A percentile compares a stretch with the other conserved stretches of the same genome.
phyloP scores from a whole-genome alignment of 371 early-diverging fungal species.

The Actinomortierella wolfii region DNA sequence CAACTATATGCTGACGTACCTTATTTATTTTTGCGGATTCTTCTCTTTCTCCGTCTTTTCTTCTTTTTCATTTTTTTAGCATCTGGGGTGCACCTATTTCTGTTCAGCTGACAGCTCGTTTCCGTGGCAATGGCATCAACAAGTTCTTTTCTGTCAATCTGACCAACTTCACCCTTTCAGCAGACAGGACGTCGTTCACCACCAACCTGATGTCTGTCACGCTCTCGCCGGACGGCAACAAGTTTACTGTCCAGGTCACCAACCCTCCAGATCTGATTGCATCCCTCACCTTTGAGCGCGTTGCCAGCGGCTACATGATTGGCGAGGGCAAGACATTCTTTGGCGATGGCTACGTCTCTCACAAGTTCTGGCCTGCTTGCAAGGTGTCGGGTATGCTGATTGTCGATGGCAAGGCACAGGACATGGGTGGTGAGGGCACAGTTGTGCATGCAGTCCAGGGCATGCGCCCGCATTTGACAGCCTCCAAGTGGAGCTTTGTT shows the following conservation, averaged over 20 bases:
- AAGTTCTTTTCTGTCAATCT: constrained; percentile 77
- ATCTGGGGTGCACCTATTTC: constrained; percentile 51
- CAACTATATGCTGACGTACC: too few species aligned
- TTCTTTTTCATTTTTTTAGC: constrained; percentile 27
- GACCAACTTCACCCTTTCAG: constrained; percentile 67
- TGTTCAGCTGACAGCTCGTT: constrained; percentile 79
- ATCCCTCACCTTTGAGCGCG: constrained; percentile 67
- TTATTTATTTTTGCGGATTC: too few species aligned
- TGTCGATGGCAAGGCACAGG: constrained; percentile 66
- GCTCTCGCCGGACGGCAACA: constrained; percentile 54
- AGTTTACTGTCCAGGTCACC: constrained; percentile 60
- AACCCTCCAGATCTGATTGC: constrained; percentile 65
- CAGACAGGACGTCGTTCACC: constrained; percentile 72
- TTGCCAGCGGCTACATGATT: constrained; percentile 78
- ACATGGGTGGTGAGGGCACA: constrained; percentile 74
- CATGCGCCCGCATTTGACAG: constrained; percentile 86
- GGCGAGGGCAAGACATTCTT: constrained; percentile 81
- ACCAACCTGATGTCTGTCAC: constrained; percentile 72
- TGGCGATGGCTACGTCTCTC: constrained; percentile 73
- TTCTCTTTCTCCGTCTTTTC: too few species aligned
- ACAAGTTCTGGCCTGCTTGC: constrained; percentile 85
- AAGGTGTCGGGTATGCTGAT: constrained; percentile 73
- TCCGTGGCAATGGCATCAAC: constrained; percentile 69
- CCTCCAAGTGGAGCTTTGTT: constrained; percentile 86
- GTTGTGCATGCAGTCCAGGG: constrained; percentile 86